Conservation (phyloP, 495 filamentous ascomycete genomes). For the Penicillium ucsense region DNA sequence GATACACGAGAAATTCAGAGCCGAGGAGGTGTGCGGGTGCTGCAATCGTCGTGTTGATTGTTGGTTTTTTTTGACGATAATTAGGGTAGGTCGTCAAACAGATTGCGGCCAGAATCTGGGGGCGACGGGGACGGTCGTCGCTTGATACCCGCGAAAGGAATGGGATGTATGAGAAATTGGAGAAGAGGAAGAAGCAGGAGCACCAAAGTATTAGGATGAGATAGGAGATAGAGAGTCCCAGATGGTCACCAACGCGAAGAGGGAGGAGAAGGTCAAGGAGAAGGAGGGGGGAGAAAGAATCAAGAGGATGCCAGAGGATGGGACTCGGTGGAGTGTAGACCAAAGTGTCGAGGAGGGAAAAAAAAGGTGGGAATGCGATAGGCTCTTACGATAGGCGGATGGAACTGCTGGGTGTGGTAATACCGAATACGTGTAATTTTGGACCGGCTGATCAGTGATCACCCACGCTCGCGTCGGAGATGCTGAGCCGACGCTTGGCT, state of each 20-base stretch:
- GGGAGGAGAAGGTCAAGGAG: background rate
- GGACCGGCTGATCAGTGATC: background rate
- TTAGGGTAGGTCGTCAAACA: constrained; percentile 9
- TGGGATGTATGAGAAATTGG: background rate
- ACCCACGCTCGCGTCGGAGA: background rate
- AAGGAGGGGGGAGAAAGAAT: background rate
- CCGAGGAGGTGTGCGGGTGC: no score
- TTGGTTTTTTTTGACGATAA: background rate
- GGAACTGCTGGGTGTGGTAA: constrained; percentile 4
- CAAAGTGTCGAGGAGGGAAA: constrained; percentile 11
- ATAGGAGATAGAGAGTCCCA: background rate
- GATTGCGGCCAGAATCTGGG: constrained; percentile 3
- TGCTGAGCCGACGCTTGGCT: background rate
- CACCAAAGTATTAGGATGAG: constrained; percentile 6
- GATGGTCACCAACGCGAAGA: background rate
- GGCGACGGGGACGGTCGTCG: constrained; percentile 8
- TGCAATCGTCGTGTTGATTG: background rate
- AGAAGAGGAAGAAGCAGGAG: constrained; percentile 2
- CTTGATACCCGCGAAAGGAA: constrained; percentile 5
- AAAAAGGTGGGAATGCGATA: constrained; percentile 26
- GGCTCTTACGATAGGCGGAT: constrained; percentile 3
- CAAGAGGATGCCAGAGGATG: background rate
- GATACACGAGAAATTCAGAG: no score
- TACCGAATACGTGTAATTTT: constrained; percentile 16
- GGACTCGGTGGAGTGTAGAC: constrained; percentile 2